Evolutionary conservation across 208 protist species (phyloP).

Genomic region (Kentomonas sorsogonicus): DNA sequence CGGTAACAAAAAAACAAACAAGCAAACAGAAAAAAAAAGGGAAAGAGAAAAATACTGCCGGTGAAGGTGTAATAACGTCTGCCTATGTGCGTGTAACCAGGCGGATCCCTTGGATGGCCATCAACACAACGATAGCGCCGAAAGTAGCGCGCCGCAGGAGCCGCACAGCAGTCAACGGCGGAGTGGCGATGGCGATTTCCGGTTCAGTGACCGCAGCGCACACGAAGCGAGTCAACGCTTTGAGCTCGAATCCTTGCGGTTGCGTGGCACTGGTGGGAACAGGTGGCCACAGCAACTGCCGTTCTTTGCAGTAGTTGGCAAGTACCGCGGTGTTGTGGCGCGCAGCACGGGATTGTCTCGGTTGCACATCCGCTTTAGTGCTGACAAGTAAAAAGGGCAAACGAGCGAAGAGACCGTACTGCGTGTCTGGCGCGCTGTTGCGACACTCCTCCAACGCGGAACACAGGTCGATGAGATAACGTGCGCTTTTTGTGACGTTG

Average conservation of each 20-base stretch:
- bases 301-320: slow-evolving; percentile 35
- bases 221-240: slow-evolving; percentile 72
- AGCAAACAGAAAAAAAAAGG: slow-evolving; percentile 3
- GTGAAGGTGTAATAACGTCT: no score
- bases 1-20: not conserved
- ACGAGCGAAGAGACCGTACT: slow-evolving; percentile 14
- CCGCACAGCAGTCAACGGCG: slow-evolving; percentile 54
- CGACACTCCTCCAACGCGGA: slow-evolving; percentile 10
- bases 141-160: slow-evolving; percentile 54
- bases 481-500: slow-evolving; percentile 23
- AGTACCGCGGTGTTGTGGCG: not conserved
- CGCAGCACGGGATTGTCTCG: not conserved
- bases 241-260: slow-evolving; percentile 50
- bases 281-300: slow-evolving; percentile 77
- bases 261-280: slow-evolving; percentile 57
- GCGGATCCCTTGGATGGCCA: no score
- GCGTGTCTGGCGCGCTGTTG: no score
- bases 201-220: slow-evolving; percentile 59
- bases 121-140: slow-evolving; percentile 33
- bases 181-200: slow-evolving; percentile 58
- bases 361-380: slow-evolving; percentile 60
- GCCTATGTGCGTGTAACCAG: no score
- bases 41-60: no score
- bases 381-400: slow-evolving; percentile 78
- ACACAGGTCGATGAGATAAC: slow-evolving; percentile 45